A percentile compares a stretch with the other conserved stretches of the same genome.
Conservation (phyloP, 2,329 filamentous ascomycete species). For the Cryphonectria carpinicola region DNA sequence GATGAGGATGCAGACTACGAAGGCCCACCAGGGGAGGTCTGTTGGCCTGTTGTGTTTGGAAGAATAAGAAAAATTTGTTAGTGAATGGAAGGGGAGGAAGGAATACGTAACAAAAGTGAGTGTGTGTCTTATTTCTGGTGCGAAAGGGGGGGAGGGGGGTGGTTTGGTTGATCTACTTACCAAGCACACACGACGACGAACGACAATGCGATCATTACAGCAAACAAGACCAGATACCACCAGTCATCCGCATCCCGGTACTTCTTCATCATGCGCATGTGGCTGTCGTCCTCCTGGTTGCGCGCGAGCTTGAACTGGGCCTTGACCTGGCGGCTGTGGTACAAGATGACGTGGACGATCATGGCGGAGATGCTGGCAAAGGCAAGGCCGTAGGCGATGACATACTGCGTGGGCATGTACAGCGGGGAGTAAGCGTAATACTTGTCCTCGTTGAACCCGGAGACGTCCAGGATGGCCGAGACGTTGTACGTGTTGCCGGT, state of each 20-base stretch:
- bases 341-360: slow-evolving; percentile 58
- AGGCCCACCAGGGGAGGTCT: slow-evolving; percentile 62
- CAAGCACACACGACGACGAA: slow-evolving; percentile 59
- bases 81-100: neutral
- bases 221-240: slow-evolving; percentile 59
- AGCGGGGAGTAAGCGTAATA: slow-evolving; percentile 69
- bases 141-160: too few species aligned
- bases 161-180: slow-evolving; percentile 30
- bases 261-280: slow-evolving; percentile 66
- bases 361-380: slow-evolving; percentile 70
- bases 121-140: too few species aligned
- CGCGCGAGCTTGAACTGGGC: slow-evolving; percentile 58
- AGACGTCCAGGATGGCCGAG: slow-evolving; percentile 58
- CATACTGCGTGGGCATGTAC: slow-evolving; percentile 66
- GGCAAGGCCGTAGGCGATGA: slow-evolving; percentile 63
- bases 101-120: neutral
- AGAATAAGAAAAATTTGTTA: neutral
- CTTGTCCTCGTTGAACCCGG: slow-evolving; percentile 61
- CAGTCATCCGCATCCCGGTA: slow-evolving; percentile 63
- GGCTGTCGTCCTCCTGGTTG: slow-evolving; percentile 60
- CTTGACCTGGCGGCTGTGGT: slow-evolving; percentile 60
- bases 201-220: slow-evolving; percentile 57
- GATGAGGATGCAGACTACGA: slow-evolving; percentile 59
- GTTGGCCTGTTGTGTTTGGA: slow-evolving; percentile 42
- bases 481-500: slow-evolving; percentile 64